phyloP scores from a whole-genome alignment of 148 eudicot genomes.

The Cornus florida region DNA sequence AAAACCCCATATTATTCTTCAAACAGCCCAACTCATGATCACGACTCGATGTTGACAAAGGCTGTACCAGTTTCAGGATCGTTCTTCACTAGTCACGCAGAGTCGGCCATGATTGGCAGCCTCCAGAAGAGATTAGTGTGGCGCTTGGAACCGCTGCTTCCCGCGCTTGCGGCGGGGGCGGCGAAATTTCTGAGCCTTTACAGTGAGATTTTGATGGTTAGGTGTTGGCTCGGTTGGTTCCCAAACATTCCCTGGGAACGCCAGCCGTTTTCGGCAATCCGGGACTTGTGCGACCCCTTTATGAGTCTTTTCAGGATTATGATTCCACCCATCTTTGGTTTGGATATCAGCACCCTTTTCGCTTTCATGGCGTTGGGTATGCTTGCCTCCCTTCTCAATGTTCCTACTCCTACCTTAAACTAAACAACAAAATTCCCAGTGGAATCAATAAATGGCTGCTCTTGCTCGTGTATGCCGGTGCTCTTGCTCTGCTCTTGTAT shows the following conservation, averaged over 20 bases:
- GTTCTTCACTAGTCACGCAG: too few relatives aligned
- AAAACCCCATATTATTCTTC: too few relatives aligned
- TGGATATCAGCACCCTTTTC: constrained; percentile 74
- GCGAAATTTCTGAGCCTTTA: not conserved
- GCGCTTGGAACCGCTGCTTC: not conserved
- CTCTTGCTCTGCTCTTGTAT: too few relatives aligned
- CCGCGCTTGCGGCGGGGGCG: not conserved
- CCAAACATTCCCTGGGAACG: constrained; percentile 57
- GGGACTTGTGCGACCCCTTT: constrained; percentile 84
- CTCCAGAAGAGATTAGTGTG: not conserved
- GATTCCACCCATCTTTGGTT: constrained; percentile 60
- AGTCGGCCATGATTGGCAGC: not conserved
- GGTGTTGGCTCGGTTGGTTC: not conserved
- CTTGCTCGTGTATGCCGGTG: too few relatives aligned
- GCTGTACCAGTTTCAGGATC: too few relatives aligned
- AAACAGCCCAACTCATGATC: too few relatives aligned
- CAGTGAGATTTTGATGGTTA: not conserved
- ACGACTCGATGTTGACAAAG: too few relatives aligned
- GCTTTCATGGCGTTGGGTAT: constrained; percentile 64
- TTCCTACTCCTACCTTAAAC: too few relatives aligned
- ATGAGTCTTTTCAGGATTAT: constrained; percentile 63
- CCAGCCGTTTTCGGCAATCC: constrained; percentile 71
- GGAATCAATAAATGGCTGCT: too few relatives aligned
- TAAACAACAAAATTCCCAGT: too few relatives aligned
- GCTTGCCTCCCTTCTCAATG: constrained; percentile 48